Conservation (phyloP, 2,329 filamentous ascomycete genomes). For the Penicillium polonicum region DNA sequence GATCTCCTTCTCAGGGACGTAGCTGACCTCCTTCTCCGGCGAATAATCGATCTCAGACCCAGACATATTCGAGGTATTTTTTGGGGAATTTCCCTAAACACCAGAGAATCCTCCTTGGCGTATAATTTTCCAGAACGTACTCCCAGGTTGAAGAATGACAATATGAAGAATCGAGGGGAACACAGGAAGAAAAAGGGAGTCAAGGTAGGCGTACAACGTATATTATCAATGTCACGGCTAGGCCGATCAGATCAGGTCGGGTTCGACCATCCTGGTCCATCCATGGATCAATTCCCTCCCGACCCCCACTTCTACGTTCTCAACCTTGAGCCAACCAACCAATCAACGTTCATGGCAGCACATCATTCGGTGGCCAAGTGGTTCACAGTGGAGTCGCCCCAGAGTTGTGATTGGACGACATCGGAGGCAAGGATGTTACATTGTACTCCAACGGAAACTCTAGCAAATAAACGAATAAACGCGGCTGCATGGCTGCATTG, state of each 20-base stretch:
- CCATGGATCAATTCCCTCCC: constrained; percentile 3
- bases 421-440: constrained; percentile 11
- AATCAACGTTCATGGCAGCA: constrained; percentile 7
- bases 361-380: constrained; percentile 13
- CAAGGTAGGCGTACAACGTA: not conserved
- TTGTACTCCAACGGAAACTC: constrained; percentile 15
- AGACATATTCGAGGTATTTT: not conserved
- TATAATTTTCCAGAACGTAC: not conserved
- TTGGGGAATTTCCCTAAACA: not conserved
- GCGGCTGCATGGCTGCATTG: constrained; percentile 9
- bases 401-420: constrained; percentile 15
- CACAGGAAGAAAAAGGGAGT: not conserved
- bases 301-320: not conserved
- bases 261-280: not conserved
- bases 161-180: not conserved
- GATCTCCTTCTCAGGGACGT: constrained; percentile 28
- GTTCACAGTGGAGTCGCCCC: constrained; percentile 6
- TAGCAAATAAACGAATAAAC: constrained; percentile 4
- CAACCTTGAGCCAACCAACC: constrained; percentile 21
- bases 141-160: not conserved
- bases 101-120: not conserved
- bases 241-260: constrained; percentile 6
- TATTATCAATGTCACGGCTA: not conserved
- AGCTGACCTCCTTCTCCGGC: not conserved
- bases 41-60: not conserved